Evolutionary conservation across 371 early-diverging fungal genomes (phyloP).

Genomic region (Encephalitozoon intestinalis): DNA sequence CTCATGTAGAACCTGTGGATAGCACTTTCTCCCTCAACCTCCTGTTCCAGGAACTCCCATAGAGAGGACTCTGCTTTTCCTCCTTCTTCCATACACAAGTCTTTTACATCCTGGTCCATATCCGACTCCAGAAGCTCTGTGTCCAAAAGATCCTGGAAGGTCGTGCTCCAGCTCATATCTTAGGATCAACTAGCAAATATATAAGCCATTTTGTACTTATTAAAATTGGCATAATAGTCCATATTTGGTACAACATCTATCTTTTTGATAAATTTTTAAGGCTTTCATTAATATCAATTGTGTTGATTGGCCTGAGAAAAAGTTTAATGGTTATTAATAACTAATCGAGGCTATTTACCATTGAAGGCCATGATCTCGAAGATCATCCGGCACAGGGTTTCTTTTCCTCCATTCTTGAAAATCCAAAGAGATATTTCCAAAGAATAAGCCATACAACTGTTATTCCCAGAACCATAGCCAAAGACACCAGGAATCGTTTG

Average conservation of each 20-base stretch:
- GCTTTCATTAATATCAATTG: neutral
- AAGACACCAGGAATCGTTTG: neutral
- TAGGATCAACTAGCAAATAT: neutral
- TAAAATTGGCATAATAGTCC: slow-evolving; percentile 11
- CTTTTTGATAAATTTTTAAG: neutral
- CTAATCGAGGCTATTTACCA: no score
- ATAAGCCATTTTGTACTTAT: slow-evolving; percentile 6
- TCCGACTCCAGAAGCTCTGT: neutral
- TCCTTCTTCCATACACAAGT: neutral
- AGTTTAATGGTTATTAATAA: no score
- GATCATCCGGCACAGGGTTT: no score
- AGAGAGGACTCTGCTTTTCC: neutral
- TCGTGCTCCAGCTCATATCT: neutral
- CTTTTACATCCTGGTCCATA: neutral
- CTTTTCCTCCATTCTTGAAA: no score
- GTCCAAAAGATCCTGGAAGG: neutral
- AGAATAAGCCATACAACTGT: neutral
- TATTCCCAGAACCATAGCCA: neutral
- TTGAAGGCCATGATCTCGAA: no score
- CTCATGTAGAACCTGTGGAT: neutral
- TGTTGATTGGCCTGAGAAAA: neutral
- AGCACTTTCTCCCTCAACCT: neutral
- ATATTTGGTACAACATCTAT: neutral
- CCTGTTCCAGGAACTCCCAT: neutral
- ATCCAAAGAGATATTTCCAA: no score